Evolutionary conservation across 805 yeast species (phyloP).

Genomic region (Kazachstania viticola): DNA sequence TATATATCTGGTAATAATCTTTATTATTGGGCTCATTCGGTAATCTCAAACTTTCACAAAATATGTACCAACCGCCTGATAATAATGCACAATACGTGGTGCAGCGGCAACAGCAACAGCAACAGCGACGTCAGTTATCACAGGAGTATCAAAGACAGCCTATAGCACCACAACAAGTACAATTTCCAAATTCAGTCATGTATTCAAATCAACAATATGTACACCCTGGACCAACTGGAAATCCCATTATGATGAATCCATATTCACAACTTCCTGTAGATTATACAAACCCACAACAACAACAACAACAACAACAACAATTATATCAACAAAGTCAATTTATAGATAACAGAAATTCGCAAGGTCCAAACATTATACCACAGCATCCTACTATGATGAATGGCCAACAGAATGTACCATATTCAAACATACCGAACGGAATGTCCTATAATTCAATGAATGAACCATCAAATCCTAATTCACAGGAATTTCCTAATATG

Average conservation of each 20-base stretch:
- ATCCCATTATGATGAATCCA: too few species aligned
- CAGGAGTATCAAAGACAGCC: not conserved
- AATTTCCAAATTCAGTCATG: too few species aligned
- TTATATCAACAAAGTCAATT: slow-evolving; percentile 6
- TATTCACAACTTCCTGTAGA: too few species aligned
- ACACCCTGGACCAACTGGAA: too few species aligned
- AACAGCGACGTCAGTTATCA: not conserved
- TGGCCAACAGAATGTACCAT: not conserved
- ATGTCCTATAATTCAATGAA: not conserved
- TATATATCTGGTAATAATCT: too few species aligned
- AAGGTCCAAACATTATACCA: not conserved
- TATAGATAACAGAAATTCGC: too few species aligned
- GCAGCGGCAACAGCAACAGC: slow-evolving; percentile 1
- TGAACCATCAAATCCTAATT: not conserved
- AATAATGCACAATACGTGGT: not conserved
- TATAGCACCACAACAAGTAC: too few species aligned
- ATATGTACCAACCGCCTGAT: too few species aligned
- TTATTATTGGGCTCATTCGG: too few species aligned
- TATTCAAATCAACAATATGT: too few species aligned
- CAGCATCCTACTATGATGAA: not conserved
- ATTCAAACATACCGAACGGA: not conserved
- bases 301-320: slow-evolving; percentile 1
- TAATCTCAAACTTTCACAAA: too few species aligned
- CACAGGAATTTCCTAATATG: not conserved
- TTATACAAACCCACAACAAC: not conserved